Evolutionary conservation across 768 basidiomycete genomes (phyloP), one percentile per base, ranked within the genome.

Genomic region (Leccinellum luteum): DNA sequence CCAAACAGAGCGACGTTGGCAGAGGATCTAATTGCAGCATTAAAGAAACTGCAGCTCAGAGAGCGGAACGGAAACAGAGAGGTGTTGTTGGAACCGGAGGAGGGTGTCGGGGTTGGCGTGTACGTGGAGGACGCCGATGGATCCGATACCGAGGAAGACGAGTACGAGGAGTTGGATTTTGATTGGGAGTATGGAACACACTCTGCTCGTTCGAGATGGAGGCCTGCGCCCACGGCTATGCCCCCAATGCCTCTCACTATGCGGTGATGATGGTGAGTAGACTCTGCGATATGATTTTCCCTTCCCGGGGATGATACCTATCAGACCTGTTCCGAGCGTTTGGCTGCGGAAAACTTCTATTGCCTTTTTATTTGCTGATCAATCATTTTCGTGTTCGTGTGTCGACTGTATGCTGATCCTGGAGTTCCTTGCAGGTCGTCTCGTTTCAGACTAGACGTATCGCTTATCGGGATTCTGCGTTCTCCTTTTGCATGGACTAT

Each of bases 1-100:
- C 96, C 96, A 0, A 98, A 98, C 67, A 69, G 76, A 3, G 74
- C 81, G 3, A 88, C 94, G 5, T 82, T 97, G 25, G 96, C 96
- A 0, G 85, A 90, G 23, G 96, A 98, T 69, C 81, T 98, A 61
- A 89, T 93, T 27, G 67, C 78, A 12, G 96, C 96, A 15, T 75
- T 98, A 54, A 81, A 78, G 62, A 83, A 80, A 63, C 79, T 98
- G 3, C 83, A 91, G 66, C 62, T 85, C 3, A 75, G 78, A 48
- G 78, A 81, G 64, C 76, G 72, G 34, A 70, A 59, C 34, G 60
- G 56, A 2, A 69, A 70, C n/a, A 66, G 67, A 19, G 87, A 86
- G 71, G 78, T 89, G 28, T 73, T 92, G 14, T 68, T 92, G 9
- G 83, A 89, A 49, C 86, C 89, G 0, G 76, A 81, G 43, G 88